Base-by-base conservation (phyloP, 257 asterid species). In the Solanum pinnatisectum region DNA sequence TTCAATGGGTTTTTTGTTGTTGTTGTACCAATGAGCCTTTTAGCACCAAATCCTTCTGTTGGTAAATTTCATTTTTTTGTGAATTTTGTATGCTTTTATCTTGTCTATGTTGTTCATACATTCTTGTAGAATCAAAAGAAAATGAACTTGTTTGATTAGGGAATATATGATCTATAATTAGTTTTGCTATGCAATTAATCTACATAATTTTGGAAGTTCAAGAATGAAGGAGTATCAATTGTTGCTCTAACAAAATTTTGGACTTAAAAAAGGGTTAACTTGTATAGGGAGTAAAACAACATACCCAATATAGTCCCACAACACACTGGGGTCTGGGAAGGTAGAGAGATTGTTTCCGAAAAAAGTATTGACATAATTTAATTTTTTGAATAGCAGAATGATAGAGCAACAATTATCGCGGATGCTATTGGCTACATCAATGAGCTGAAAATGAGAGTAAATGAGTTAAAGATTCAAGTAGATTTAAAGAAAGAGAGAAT, bases 401-500 rank as follows among this genome's bases (percentile, higher is more conserved):
- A 93, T 77, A 92, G 94, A 86, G 98, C 96, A 10, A 90, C 98
- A 25, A 87, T 91, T 1, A 93, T 94, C 86, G 93, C 88, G 59
- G 95, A 94, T 56, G 98, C 98, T 0, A 94, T 93, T 4, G 67
- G 52, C 16, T 92, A 94, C 94, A 94, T 94, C 84, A 88, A 93
- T 32, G 95, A 93, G 94, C 95, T 94, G 73, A 94, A 93, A 88
- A 91, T 92, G 89, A 92, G 93, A 44, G 92, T 92, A 89, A 63
- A 68, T 27, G 95, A 94, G 88, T 93, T 94, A 8, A 91, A 92
- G 63, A 91, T 67, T 14, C 85, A 92, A 40, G 93, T 93, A 87
- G 98, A 95, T 36, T 10, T 10, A 91, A 93, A 94, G 92, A 96
- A 94, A 56, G 95, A 93, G 78, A 94, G 94, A 91, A 85, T 91